Percentiles rank a stretch among this genome's conserved stretches.
Conservation (phyloP, 1,139 yeast genomes). For the Groenewaldozyma auringiensis region DNA sequence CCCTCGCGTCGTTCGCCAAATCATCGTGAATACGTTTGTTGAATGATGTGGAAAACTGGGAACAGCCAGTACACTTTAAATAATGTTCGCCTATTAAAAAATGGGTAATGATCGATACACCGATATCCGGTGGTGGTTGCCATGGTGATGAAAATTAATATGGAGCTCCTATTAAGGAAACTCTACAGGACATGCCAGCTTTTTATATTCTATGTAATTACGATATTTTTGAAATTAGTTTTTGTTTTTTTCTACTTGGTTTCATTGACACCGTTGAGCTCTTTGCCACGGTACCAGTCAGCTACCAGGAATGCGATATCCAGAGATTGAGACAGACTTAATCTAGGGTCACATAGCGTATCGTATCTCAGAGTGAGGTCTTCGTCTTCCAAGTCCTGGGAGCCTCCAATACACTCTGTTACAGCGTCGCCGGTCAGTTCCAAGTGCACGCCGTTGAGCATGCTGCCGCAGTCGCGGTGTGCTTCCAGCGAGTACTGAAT, state of each 20-base stretch:
- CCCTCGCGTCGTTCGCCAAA: not conserved
- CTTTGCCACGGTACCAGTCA: slow-evolving; percentile 24
- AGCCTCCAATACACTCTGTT: slow-evolving; percentile 41
- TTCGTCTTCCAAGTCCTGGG: slow-evolving; percentile 35
- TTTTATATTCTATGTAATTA: too few relatives aligned
- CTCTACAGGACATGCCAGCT: too few relatives aligned
- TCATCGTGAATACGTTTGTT: too few relatives aligned
- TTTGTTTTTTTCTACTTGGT: too few relatives aligned
- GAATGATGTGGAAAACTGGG: too few relatives aligned
- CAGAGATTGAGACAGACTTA: slow-evolving; percentile 34
- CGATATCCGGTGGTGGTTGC: too few relatives aligned
- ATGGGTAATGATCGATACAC: too few relatives aligned
- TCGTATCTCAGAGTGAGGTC: slow-evolving; percentile 36
- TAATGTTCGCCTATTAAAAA: too few relatives aligned
- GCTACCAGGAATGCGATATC: slow-evolving; percentile 39
- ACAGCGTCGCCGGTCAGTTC: slow-evolving; percentile 41
- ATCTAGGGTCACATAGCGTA: slow-evolving; percentile 40
- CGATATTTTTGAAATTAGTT: too few relatives aligned
- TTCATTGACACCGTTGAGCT: not conserved
- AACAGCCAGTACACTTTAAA: too few relatives aligned
- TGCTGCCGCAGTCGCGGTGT: slow-evolving; percentile 30
- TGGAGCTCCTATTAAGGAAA: too few relatives aligned
- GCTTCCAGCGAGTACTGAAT: slow-evolving; percentile 32
- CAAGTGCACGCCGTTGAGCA: slow-evolving; percentile 37
- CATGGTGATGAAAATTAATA: too few relatives aligned